Conservation (phyloP, 495 filamentous ascomycete species). For the Aspergillus kassunensis region DNA sequence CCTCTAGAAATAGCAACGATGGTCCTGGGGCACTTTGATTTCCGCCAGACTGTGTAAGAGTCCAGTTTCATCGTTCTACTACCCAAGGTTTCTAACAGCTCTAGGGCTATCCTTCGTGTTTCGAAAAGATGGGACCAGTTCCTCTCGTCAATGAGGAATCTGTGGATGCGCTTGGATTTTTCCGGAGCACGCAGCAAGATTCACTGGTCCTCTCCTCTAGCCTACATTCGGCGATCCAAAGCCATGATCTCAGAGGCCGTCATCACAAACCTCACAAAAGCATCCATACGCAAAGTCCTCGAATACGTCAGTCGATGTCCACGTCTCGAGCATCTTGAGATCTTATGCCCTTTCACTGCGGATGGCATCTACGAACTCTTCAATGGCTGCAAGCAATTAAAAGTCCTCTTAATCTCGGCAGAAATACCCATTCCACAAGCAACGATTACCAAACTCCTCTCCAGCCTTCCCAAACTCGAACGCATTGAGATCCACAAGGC, state of each 20-base stretch:
- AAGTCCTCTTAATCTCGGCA: conserved; percentile 36
- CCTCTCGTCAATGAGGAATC: conserved; percentile 34
- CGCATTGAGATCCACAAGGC: conserved; percentile 33
- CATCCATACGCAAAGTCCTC: conserved; percentile 24
- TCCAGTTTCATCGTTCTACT: neutral
- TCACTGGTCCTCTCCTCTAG: conserved; percentile 32
- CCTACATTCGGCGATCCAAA: conserved; percentile 42
- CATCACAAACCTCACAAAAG: conserved; percentile 29
- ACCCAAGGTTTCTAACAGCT: neutral
- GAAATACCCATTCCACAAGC: conserved; percentile 31
- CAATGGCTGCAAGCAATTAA: conserved; percentile 33
- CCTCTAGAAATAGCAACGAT: conserved; percentile 47
- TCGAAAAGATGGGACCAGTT: conserved; percentile 50
- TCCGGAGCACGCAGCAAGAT: conserved; percentile 38
- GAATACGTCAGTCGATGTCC: conserved; percentile 38
- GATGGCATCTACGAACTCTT: conserved; percentile 30
- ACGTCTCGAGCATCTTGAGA: conserved; percentile 32
- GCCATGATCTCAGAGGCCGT: conserved; percentile 36
- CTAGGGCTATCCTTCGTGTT: conserved; percentile 47
- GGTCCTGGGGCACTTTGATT: conserved; percentile 42
- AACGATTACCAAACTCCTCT: conserved; percentile 33
- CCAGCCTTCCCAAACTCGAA: conserved; percentile 38
- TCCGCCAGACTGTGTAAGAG: conserved; percentile 48
- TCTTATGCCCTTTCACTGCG: conserved; percentile 18
- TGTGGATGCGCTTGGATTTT: conserved; percentile 54